A percentile compares a stretch with the other conserved stretches of the same genome.
Conservation (phyloP, 2,329 filamentous ascomycete species). For the Fusarium mangiferae region DNA sequence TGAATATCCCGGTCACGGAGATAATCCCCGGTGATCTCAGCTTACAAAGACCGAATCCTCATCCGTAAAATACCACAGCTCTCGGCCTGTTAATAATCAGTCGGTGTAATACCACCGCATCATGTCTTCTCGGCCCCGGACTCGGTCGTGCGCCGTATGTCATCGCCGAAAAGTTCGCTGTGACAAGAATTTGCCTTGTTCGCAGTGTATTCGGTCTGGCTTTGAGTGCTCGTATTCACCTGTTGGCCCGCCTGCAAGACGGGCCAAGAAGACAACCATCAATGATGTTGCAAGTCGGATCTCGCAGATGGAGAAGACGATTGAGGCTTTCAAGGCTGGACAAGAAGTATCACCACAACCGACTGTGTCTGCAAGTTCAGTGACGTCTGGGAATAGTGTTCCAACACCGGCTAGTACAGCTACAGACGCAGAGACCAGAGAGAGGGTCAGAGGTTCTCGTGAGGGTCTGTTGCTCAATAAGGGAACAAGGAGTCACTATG, state of each 20-base stretch:
- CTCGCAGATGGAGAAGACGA: slow-evolving; percentile 48
- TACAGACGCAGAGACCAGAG: background rate
- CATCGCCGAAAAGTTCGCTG: slow-evolving; percentile 73
- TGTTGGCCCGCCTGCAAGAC: slow-evolving; percentile 38
- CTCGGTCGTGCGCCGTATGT: slow-evolving; percentile 53
- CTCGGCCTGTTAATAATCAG: background rate
- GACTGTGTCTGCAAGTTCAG: background rate
- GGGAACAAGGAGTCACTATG: slow-evolving; percentile 49
- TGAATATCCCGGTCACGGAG: slow-evolving; percentile 7
- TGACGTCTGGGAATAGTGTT: background rate
- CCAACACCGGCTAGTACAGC: background rate
- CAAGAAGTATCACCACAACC: slow-evolving; percentile 6
- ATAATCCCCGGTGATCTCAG: background rate
- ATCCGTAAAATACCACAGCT: background rate
- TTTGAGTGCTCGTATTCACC: slow-evolving; percentile 47
- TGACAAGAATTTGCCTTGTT: slow-evolving; percentile 76
- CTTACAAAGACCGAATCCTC: slow-evolving; percentile 3
- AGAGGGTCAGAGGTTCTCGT: background rate
- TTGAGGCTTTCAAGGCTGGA: slow-evolving; percentile 19
- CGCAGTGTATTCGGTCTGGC: slow-evolving; percentile 68
- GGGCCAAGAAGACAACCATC: slow-evolving; percentile 45
- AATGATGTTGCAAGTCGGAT: slow-evolving; percentile 51
- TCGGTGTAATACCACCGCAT: background rate
- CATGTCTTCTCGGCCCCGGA: slow-evolving; percentile 26
- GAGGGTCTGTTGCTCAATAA: slow-evolving; percentile 46